Conservation (phyloP, 805 yeast genomes). For the Naumovozyma dairenensis region DNA sequence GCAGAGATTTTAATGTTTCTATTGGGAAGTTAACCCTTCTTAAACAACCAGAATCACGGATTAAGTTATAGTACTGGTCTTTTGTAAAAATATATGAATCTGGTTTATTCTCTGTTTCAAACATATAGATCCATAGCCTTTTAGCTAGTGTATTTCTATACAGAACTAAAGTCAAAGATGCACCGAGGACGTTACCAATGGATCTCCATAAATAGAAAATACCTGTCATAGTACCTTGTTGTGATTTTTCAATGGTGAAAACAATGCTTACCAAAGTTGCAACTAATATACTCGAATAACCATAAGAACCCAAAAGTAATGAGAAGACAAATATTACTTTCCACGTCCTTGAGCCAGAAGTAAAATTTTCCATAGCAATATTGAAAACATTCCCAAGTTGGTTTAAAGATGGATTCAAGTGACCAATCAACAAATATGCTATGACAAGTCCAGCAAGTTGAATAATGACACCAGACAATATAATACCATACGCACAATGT, state of each 20-base stretch:
- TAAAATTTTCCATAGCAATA: slow-evolving; percentile 6
- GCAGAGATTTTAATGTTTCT: slow-evolving; percentile 8
- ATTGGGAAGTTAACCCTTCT: slow-evolving; percentile 18
- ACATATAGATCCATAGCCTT: slow-evolving; percentile 28
- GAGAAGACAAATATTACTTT: slow-evolving; percentile 22
- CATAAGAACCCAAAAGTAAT: slow-evolving; percentile 35
- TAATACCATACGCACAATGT: slow-evolving; percentile 22
- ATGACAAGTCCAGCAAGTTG: slow-evolving; percentile 18
- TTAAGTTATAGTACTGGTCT: slow-evolving; percentile 14
- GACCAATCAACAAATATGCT: slow-evolving; percentile 11
- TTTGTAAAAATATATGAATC: slow-evolving; percentile 12
- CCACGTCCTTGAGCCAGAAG: slow-evolving; percentile 20
- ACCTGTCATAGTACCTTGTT: slow-evolving; percentile 41
- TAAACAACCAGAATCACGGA: slow-evolving; percentile 24
- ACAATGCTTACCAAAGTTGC: slow-evolving; percentile 49
- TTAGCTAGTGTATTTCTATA: slow-evolving; percentile 28
- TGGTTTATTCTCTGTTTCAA: slow-evolving; percentile 3
- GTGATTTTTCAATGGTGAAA: slow-evolving; percentile 34
- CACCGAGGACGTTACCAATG: slow-evolving; percentile 39
- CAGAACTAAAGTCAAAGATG: slow-evolving; percentile 33
- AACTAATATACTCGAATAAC: slow-evolving; percentile 44
- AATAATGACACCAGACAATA: slow-evolving; percentile 13
- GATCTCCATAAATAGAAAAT: slow-evolving; percentile 42
- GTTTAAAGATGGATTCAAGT: slow-evolving; percentile 14
- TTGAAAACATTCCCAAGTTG: slow-evolving; percentile 1